Conservation (phyloP, 257 asterid species). For the Solanum peruvianum region DNA sequence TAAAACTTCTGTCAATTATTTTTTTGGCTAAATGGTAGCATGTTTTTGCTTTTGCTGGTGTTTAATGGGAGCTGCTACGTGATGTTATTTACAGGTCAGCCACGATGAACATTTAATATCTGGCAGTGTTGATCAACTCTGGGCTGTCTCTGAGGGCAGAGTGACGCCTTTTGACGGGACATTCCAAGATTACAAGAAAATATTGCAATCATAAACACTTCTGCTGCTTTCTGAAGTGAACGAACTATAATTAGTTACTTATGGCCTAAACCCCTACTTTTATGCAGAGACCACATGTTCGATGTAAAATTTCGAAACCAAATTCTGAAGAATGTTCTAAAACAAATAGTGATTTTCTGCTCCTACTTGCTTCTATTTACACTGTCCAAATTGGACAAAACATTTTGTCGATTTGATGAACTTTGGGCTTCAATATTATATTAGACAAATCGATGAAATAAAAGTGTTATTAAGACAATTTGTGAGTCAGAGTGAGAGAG, state of each 20-base stretch:
- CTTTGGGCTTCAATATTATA: background rate
- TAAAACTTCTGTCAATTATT: background rate
- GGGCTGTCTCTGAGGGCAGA: conserved; percentile 81
- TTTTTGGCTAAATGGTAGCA: background rate
- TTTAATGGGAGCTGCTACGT: background rate
- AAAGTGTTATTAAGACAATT: background rate
- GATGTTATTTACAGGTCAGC: conserved; percentile 53
- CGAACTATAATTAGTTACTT: background rate
- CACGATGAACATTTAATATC: conserved; percentile 94
- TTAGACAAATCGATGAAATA: background rate
- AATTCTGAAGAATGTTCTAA: background rate
- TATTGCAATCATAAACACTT: conserved; percentile 48
- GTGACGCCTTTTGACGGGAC: conserved; percentile 63
- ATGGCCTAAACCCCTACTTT: background rate
- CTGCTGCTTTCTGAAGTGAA: background rate
- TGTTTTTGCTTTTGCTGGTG: background rate
- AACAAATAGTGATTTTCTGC: background rate
- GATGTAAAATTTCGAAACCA: background rate
- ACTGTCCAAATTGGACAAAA: background rate
- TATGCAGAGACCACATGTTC: background rate
- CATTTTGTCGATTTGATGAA: background rate
- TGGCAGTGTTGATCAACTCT: conserved; percentile 89
- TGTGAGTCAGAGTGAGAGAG: background rate
- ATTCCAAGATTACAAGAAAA: conserved; percentile 82
- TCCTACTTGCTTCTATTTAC: background rate